Evolutionary conservation across 2,329 filamentous ascomycete species (phyloP), one percentile per base, ranked within the genome.

Genomic region (Zymoseptoria pseudotritici): DNA sequence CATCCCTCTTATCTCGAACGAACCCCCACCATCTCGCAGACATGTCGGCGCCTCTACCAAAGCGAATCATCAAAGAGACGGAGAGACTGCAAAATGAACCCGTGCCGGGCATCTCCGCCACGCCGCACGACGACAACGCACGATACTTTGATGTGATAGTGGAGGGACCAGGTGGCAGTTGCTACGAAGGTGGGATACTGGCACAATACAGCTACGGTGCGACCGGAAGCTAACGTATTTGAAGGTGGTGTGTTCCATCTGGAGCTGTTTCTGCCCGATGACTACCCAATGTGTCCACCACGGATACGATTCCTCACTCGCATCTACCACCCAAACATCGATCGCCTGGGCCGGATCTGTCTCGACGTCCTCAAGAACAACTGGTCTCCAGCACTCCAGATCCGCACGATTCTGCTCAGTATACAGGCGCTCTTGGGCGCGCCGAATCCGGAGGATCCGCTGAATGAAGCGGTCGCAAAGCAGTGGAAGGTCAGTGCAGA

Each of bases 261-360:
- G 63, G 94, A 99, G 77, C 86, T 99, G 20, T 99, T 99, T 76
- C 83, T 99, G 22, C 95, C 95, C 52, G 94, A 99, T 72, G 94
- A 99, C 79, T 99, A 99, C 75, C 94, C 94, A 50, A 99, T 99
- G 94, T 96, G 91, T 36, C 93, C 94, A 57, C 94, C 94, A 53
- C 97, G 97, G 82, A 97, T 99, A 72, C 90, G 94, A 58, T 99
- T 99, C 78, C 82, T 99, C 56, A 99, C 95, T 69, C 97, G 96
- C 79, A 97, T 99, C 76, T 99, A 97, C 78, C 95, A 99, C 75
- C 94, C 94, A 56, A 99, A 99, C 75, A 97, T 99, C 69, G 94
- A 99, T 75, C 95, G 95, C 77, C 85, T 99, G 2, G 94, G 94
- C 62, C 89, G 94, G 62, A 99, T 99, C 77, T 99, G 95, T 74